Base-by-base conservation (phyloP, 768 basidiomycete genomes). In the Amanita phalloides region DNA sequence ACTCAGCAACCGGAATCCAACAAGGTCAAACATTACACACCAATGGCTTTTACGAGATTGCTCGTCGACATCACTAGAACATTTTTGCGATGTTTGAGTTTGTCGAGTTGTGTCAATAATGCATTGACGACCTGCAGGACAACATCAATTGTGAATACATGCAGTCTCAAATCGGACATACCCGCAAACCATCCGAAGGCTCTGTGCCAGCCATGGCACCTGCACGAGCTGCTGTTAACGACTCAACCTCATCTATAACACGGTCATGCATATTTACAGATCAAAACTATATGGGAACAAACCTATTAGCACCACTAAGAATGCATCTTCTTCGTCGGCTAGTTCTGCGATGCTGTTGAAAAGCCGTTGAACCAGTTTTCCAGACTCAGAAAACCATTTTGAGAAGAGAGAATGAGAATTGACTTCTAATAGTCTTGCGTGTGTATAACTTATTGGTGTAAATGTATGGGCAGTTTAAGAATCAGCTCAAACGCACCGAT, bases 381-480 rank as follows among this genome's bases (percentile, higher is more conserved):
- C 96, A 0, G 93, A 96, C 64, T 99, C 96, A 0, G 94, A 97
- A 68, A 98, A 99, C 95, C 96, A 99, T 59, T 93, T 89, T 13
- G 91, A 94, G 65, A 99, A 98, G 13, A 99, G 76, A 1, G 94
- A 97, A 68, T 98, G 96, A 0, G 96, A 94, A 63, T 98, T 98
- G 61, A 99, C 96, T 66, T 99, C 96, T 42, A 99, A 77, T 9
- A 99, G 72, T 43, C 91, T 87, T 33, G 90, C 79, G 65, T 88
- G 78, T 0, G 86, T 72, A 63, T 96, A 99, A 25, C 93, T 95
- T 58, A 45, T 35, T 17, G 28, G 41, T 38, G 17, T 20, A 37
- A 21, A 17, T 21, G 23, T 9, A 33, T n/a, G 6, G 17, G 48
- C 46, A 39, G 17, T 33, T 33, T 14, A 28, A 57, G 48, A 43